Evolutionary conservation across 805 yeast species (phyloP).

Genomic region (Blastobotrys americana): DNA sequence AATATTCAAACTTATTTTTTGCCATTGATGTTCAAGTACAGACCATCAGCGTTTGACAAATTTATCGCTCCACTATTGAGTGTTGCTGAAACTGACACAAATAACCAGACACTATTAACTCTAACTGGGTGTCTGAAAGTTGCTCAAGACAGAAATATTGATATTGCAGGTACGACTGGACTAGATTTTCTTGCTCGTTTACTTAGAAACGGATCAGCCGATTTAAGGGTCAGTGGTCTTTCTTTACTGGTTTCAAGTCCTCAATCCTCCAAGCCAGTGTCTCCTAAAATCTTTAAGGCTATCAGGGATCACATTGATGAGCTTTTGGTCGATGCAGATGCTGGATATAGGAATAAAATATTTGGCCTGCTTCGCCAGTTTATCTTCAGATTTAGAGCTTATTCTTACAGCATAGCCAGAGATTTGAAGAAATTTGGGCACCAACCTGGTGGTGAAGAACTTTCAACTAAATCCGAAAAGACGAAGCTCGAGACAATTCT

Average conservation of each 20-base stretch:
- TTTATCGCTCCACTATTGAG: constrained; percentile 31
- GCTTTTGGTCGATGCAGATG: constrained; percentile 55
- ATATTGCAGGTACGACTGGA: constrained; percentile 41
- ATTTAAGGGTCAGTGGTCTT: constrained; percentile 47
- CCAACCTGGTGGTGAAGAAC: constrained; percentile 17
- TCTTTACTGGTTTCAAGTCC: constrained; percentile 55
- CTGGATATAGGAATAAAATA: constrained; percentile 63
- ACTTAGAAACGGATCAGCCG: constrained; percentile 40
- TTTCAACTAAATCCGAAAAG: constrained; percentile 1
- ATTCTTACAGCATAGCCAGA: constrained; percentile 51
- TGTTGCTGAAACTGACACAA: constrained; percentile 13
- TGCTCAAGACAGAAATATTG: constrained; percentile 53
- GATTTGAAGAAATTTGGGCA: constrained; percentile 40
- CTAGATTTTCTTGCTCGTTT: constrained; percentile 31
- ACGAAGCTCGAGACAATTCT: constrained; percentile 3
- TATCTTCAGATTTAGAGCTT: constrained; percentile 58
- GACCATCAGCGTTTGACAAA: constrained; percentile 36
- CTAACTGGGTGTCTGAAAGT: constrained; percentile 51
- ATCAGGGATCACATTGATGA: constrained; percentile 41
- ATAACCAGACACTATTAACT: constrained; percentile 30
- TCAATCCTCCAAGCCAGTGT: constrained; percentile 53
- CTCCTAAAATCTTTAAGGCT: constrained; percentile 37
- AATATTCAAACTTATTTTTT: constrained; percentile 54
- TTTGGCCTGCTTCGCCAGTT: constrained; percentile 56
- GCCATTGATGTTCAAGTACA: constrained; percentile 53